Conservation (phyloP, 495 filamentous ascomycete species). For the Penicillium macrosclerotiorum region DNA sequence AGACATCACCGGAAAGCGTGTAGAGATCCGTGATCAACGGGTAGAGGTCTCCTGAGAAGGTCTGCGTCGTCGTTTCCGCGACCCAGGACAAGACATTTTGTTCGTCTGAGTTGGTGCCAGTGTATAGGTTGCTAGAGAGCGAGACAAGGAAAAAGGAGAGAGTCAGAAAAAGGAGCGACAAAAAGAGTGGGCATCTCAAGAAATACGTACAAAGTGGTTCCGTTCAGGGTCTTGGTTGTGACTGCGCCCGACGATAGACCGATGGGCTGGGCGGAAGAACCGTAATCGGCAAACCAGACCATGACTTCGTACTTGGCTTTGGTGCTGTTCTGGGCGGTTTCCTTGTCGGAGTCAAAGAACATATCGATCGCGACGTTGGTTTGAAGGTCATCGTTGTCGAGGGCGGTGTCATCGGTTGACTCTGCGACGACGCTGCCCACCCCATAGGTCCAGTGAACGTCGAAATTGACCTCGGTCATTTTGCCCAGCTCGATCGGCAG, state of each 20-base stretch:
- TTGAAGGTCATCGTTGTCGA: constrained; percentile 23
- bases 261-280: constrained; percentile 24
- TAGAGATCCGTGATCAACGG: constrained; percentile 35
- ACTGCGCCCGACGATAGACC: constrained; percentile 13
- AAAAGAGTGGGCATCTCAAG: no score
- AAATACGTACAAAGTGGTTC: constrained; percentile 33
- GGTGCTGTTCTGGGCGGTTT: constrained; percentile 23
- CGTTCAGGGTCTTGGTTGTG: constrained; percentile 21
- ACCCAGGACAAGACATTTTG: constrained; percentile 39
- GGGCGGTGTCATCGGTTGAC: constrained; percentile 9
- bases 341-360: constrained; percentile 38
- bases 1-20: constrained; percentile 8
- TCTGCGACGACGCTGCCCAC: constrained; percentile 24
- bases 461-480: constrained; percentile 23
- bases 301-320: constrained; percentile 44
- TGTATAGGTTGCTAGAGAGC: constrained; percentile 28
- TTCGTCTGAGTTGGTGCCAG: constrained; percentile 16
- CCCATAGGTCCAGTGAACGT: constrained; percentile 37
- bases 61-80: constrained; percentile 10
- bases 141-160: background rate
- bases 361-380: constrained; percentile 48
- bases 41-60: constrained; percentile 35
- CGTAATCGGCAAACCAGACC: constrained; percentile 39
- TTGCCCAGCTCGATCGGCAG: constrained; percentile 21
- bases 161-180: background rate